A percentile compares a stretch with the other conserved stretches of the same genome.
phyloP scores from a whole-genome alignment of 371 early-diverging fungal species.

The Mortierella sp. region DNA sequence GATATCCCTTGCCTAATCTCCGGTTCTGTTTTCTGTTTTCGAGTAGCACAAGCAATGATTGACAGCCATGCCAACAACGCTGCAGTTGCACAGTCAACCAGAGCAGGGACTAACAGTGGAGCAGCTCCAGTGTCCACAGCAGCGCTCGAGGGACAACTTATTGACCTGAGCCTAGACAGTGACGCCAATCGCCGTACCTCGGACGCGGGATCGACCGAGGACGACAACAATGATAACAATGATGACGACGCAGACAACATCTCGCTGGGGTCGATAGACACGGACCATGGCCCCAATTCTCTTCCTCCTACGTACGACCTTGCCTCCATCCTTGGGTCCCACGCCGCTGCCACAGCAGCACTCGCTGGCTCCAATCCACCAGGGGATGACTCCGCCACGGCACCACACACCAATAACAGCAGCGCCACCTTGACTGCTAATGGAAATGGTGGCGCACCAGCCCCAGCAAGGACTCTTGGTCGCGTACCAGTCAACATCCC shows the following conservation, averaged over 20 bases:
- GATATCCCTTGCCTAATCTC: no score
- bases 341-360: constrained; percentile 22
- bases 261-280: constrained; percentile 44
- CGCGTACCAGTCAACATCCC: constrained; percentile 40
- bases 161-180: constrained; percentile 20
- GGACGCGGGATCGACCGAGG: constrained; percentile 22
- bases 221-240: constrained; percentile 10
- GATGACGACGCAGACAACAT: constrained; percentile 38
- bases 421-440: background rate
- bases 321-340: constrained; percentile 31
- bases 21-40: no score
- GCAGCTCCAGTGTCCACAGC: background rate
- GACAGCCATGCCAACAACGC: no score
- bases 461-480: constrained; percentile 2
- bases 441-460: no score
- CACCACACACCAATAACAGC: background rate
- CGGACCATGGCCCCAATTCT: constrained; percentile 26
- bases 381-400: background rate
- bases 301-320: constrained; percentile 51
- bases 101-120: no score
- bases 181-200: background rate
- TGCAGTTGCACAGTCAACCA: no score
- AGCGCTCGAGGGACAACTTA: constrained; percentile 24
- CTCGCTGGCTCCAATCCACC: background rate
- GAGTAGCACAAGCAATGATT: no score